Base-by-base conservation (phyloP, 202 grass and related monocot species). In the Setaria italica region DNA sequence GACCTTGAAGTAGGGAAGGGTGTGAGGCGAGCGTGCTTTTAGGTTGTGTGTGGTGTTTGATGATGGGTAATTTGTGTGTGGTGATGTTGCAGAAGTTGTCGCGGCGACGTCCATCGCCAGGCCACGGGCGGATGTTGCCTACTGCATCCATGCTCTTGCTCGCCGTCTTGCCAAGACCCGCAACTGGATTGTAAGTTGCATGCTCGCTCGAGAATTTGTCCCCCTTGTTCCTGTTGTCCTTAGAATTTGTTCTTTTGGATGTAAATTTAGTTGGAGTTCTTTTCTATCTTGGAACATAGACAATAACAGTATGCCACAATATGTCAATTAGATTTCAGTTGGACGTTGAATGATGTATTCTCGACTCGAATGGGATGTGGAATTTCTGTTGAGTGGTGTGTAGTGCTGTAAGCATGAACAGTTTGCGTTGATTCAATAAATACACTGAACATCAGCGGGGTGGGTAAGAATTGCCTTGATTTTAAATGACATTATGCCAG, bases 71-170 rank as follows among this genome's bases (percentile, higher is more conserved):
- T 73, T 32, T 19, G 5, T 88, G 8, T 54, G 37, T 72, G 70
- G 9, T 82, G 57, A 33, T 80, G 49, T 53, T 92, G 74, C 90
- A 99, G 97, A 99, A 90, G 86, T 99, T 87, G 82, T 88, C 3
- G 90, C 84, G 21, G 94, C 92, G 21, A 99, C 97, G 5, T 97
- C 94, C 32, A 97, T 99, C 62, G 64, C 89, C n/a, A 85, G 94
- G 71, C 97, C 94, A 10, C 88, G 94, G 67, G 94, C 94, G 1
- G 97, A 99, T 77, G 89, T 99, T 16, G 93, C 94, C 25, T 99
- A 99, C 80, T 99, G 94, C 89, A 99, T 99, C 70, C 94, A 99
- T 43, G 97, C 97, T 1, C 87, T 99, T 76, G 78, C 92, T 1
- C 87, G 97, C 48, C 84, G 97, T 3, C 97, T 99, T 57, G 82